These are phyloP conservation scores for Trypanosoma mega DNA, from an alignment of 208 protist genomes.

Conservation along the genomic window DNA sequence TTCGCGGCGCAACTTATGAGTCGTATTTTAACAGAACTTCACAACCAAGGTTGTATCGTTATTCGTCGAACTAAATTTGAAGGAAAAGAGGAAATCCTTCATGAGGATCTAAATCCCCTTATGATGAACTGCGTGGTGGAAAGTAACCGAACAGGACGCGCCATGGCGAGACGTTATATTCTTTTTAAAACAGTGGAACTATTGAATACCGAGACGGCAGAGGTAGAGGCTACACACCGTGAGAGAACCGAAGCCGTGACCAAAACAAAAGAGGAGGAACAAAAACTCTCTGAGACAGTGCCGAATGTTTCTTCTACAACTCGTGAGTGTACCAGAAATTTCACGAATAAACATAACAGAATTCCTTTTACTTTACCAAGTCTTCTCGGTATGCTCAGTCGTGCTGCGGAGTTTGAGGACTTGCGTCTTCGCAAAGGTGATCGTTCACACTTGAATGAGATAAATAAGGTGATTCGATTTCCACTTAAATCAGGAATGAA, in stretches of 20 bases:
- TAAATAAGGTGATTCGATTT: constrained; percentile 72
- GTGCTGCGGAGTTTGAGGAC: constrained; percentile 68
- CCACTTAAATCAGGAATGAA: constrained; percentile 58
- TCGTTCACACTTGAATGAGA: constrained; percentile 68
- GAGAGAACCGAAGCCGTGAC: too few species aligned
- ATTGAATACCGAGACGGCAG: constrained; percentile 39
- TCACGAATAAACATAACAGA: too few species aligned
- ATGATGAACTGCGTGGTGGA: constrained; percentile 17
- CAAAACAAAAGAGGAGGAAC: too few species aligned
- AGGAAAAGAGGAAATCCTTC: neutral
- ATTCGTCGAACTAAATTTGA: constrained; percentile 3
- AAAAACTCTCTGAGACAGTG: too few species aligned
- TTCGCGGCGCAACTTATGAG: constrained; percentile 69
- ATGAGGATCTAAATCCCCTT: neutral
- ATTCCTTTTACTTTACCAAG: constrained; percentile 14
- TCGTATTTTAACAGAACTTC: constrained; percentile 56
- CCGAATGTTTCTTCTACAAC: too few species aligned
- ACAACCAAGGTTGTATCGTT: constrained; percentile 54
- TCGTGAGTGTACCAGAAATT: too few species aligned
- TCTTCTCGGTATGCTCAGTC: constrained; percentile 55
- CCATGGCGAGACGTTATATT: constrained; percentile 85
- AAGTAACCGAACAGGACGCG: constrained; percentile 45
- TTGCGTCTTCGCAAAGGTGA: constrained; percentile 82
- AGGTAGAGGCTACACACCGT: neutral
- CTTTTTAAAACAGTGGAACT: constrained; percentile 74